phyloP scores from a whole-genome alignment of 768 basidiomycete species.

The Pholiota molesta region DNA sequence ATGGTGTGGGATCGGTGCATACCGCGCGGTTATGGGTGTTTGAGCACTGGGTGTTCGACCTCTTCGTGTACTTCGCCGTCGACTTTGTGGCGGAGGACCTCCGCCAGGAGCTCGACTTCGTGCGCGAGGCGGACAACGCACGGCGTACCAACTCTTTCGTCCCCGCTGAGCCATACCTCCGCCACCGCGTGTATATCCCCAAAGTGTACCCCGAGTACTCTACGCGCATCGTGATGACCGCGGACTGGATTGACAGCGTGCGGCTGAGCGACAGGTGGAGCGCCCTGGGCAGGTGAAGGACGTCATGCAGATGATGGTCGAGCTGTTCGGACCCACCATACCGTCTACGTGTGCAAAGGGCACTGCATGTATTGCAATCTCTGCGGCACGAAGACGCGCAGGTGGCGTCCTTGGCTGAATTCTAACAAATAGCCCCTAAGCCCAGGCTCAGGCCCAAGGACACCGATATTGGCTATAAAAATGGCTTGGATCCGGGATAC shows the following conservation, averaged over 20 bases:
- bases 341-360: too few relatives aligned
- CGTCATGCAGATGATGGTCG: conserved; percentile 86
- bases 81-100: conserved; percentile 84
- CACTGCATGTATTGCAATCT: too few relatives aligned
- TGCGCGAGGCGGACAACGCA: conserved; percentile 79
- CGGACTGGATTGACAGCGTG: conserved; percentile 84
- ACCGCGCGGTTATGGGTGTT: conserved; percentile 76
- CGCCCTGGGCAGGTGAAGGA: conserved; percentile 63
- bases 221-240: conserved; percentile 78
- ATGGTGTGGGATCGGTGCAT: conserved; percentile 82
- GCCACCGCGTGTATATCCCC: conserved; percentile 78
- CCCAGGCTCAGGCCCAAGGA: too few relatives aligned
- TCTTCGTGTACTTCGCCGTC: conserved; percentile 82
- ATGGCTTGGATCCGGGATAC: too few relatives aligned
- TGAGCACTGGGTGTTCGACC: conserved; percentile 79
- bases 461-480: too few relatives aligned
- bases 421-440: too few relatives aligned
- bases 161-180: conserved; percentile 68
- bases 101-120: conserved; percentile 81
- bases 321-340: too few relatives aligned
- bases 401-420: too few relatives aligned
- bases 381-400: too few relatives aligned
- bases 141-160: conserved; percentile 68
- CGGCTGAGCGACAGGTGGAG: conserved; percentile 69
- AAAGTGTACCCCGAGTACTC: conserved; percentile 71